Conservation (phyloP, 257 asterid species). For the Plantago elongata region DNA sequence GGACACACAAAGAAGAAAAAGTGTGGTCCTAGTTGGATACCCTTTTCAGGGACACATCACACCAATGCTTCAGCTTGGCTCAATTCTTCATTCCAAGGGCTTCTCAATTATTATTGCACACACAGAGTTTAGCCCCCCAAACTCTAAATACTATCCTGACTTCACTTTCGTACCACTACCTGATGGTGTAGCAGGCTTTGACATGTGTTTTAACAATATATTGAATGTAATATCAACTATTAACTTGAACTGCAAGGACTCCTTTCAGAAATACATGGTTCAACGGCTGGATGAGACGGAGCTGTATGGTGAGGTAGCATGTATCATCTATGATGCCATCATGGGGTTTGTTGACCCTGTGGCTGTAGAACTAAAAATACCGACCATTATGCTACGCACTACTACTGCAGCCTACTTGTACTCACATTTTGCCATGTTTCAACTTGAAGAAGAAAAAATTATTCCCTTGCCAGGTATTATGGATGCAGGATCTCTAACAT, state of each 20-base stretch:
- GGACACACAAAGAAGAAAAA: not conserved
- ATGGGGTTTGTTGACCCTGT: conserved; percentile 36
- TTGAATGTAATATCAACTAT: conserved; percentile 10
- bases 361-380: conserved; percentile 34
- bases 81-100: conserved; percentile 37
- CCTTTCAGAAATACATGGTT: conserved; percentile 24
- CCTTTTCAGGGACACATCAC: conserved; percentile 54
- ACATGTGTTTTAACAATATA: conserved; percentile 16
- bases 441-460: conserved; percentile 18
- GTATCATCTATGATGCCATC: conserved; percentile 40
- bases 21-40: conserved; percentile 31
- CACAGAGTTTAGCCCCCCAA: conserved; percentile 41
- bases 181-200: conserved; percentile 14
- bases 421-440: conserved; percentile 21
- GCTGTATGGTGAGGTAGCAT: conserved; percentile 19
- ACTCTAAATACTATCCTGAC: conserved; percentile 33
- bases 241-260: conserved; percentile 31
- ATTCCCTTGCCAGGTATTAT: conserved; percentile 37
- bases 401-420: conserved; percentile 27
- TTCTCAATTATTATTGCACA: conserved; percentile 47
- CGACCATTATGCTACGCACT: conserved; percentile 40
- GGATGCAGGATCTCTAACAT: too few species aligned
- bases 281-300: conserved; percentile 1
- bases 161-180: conserved; percentile 28
- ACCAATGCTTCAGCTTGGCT: conserved; percentile 49